These are phyloP conservation scores for Ophiostoma tasmaniense DNA, from an alignment of 2,329 filamentous ascomycete genomes.

Conservation along the genomic window DNA sequence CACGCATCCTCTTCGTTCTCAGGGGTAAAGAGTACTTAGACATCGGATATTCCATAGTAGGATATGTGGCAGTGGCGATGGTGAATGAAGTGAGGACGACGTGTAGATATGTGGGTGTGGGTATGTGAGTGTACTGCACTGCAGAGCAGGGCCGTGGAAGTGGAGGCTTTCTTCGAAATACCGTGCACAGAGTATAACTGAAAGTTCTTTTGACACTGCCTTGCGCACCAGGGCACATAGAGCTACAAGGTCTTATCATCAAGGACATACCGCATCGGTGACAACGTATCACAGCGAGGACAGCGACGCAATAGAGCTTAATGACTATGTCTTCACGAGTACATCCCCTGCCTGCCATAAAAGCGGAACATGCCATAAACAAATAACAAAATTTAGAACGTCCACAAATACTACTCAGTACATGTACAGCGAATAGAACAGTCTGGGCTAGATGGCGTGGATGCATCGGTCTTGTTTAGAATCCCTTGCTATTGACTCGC, in stretches of 20 bases:
- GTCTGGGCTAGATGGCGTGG: too few relatives aligned
- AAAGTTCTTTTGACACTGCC: background rate
- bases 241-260: background rate
- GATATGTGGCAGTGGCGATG: background rate
- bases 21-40: background rate
- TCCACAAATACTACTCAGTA: too few relatives aligned
- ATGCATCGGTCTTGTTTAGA: too few relatives aligned
- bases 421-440: too few relatives aligned
- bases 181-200: background rate
- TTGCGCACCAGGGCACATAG: background rate
- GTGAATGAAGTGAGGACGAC: background rate
- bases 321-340: background rate
- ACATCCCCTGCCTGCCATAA: background rate
- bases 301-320: background rate
- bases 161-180: background rate
- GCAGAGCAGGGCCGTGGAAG: background rate
- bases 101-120: too few relatives aligned
- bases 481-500: too few relatives aligned
- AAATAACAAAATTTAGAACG: background rate
- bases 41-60: background rate
- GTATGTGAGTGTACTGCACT: too few relatives aligned
- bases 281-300: background rate
- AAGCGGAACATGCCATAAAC: background rate
- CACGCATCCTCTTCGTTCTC: background rate
- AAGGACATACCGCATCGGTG: background rate